Percentiles rank a stretch among this genome's conserved stretches.
Conservation (phyloP, 164 flowering plant species). For the Stephania yunnanensis region DNA sequence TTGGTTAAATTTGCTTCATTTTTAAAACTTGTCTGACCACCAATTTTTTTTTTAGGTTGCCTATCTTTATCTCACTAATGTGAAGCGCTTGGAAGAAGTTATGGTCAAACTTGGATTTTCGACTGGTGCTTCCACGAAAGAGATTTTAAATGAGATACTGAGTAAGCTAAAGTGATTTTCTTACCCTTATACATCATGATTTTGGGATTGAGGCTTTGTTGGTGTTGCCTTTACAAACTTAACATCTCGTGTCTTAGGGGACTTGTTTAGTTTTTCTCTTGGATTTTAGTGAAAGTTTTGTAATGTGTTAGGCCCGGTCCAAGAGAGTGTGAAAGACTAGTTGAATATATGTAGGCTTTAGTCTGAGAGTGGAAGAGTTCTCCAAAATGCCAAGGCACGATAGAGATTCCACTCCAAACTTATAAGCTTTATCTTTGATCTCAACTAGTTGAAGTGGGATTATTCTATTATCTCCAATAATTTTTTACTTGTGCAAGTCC, state of each 20-base stretch:
- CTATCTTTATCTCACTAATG: conserved; percentile 68
- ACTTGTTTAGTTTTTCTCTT: background rate
- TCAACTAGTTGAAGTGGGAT: too few relatives aligned
- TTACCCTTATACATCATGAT: background rate
- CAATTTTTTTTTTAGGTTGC: conserved; percentile 52
- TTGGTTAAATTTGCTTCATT: background rate
- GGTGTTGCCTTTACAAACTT: background rate
- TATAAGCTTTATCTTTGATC: too few relatives aligned
- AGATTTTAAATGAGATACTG: conserved; percentile 27
- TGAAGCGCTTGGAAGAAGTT: conserved; percentile 60
- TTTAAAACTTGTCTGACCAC: background rate
- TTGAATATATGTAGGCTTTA: too few relatives aligned
- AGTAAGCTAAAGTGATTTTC: conserved; percentile 21
- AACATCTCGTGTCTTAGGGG: background rate
- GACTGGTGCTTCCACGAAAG: conserved; percentile 40
- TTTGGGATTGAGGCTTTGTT: too few relatives aligned
- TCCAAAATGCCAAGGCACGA: too few relatives aligned
- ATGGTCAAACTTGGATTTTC: conserved; percentile 78
- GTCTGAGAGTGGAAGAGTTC: too few relatives aligned
- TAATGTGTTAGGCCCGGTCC: too few relatives aligned
- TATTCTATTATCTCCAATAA: too few relatives aligned
- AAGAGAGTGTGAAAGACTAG: too few relatives aligned
- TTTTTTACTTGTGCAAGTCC: too few relatives aligned
- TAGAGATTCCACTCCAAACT: too few relatives aligned
- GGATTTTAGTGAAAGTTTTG: too few relatives aligned